Evolutionary conservation across 257 asterid genomes (phyloP), one percentile per base, ranked within the genome.

Genomic region (Mitragyna speciosa): DNA sequence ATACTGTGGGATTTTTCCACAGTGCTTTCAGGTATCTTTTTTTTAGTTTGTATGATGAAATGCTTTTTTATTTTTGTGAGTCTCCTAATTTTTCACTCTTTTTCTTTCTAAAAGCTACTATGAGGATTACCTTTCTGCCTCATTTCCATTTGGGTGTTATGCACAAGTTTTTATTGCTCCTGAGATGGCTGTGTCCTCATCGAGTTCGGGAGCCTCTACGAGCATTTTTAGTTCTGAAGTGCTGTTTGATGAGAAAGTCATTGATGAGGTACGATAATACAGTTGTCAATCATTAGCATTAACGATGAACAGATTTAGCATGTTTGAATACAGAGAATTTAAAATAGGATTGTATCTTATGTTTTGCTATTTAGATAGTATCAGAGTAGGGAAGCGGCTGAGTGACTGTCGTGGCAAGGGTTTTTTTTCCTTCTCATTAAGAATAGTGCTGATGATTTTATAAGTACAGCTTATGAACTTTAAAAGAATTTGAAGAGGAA

Each of bases 61-160:
- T 59, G 47, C 10, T 15, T 56, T 41, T 58, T 12, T 72, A 20
- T 47, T 20, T 36, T 72, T 64, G 47, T 26, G 48, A 17, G 14
- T 31, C 10, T 39, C 72, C 52, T 64, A 48, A 28, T 45, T 74
- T 76, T 43, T 24, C 16, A 24, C 41, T 39, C n/a, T 31, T 31
- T 73, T 72, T 33, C 78, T 79, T 85, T 78, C 82, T 56, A 83
- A 87, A 94, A 96, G 99, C 85, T 88, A 89, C 77, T 96, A 96
- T 76, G 99, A 92, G 88, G 97, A 92, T 78, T 92, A 94, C 83
- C 97, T 96, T 65, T 89, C 96, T 80, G 91, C 96, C 47, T 73
- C 91, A 78, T 94, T 92, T 92, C 99, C 99, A 72, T 96, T 96
- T 88, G 98, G 98, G 79, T 92, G 97, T 47, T 96, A 96, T 87